phyloP scores from a whole-genome alignment of 2,329 filamentous ascomycete species.

The Dryadomyces quercivorus region DNA sequence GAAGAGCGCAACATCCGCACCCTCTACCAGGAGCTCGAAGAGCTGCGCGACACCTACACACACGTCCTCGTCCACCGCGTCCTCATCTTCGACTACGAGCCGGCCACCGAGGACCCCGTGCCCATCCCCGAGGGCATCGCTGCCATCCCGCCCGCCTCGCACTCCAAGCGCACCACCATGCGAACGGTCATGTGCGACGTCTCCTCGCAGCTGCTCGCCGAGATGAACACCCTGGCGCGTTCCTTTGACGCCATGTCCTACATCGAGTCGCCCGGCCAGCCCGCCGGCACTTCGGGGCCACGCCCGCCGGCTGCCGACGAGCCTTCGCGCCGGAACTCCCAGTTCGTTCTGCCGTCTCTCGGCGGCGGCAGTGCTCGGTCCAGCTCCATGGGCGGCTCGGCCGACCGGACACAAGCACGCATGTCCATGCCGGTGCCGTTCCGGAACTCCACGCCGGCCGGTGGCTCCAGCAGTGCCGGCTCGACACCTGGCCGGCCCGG shows the following conservation, averaged over 20 bases:
- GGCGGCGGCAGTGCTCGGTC: conserved; percentile 28
- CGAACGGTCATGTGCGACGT: conserved; percentile 72
- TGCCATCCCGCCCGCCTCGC: conserved; percentile 54
- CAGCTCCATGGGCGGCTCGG: conserved; percentile 34
- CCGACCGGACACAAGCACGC: conserved; percentile 51
- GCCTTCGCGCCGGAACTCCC: conserved; percentile 38
- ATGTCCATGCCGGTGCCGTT: conserved; percentile 69
- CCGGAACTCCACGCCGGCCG: conserved; percentile 17
- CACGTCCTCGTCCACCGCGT: conserved; percentile 68
- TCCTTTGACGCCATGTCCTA: conserved; percentile 60
- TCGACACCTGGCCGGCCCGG: conserved; percentile 37
- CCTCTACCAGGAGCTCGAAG: conserved; percentile 56
- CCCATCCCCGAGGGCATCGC: conserved; percentile 56
- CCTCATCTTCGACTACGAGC: conserved; percentile 63
- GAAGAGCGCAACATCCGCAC: conserved; percentile 45
- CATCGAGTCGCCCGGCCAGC: conserved; percentile 62
- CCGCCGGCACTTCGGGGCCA: conserved; percentile 15
- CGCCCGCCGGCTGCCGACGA: neutral
- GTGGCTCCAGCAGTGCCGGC: conserved; percentile 28
- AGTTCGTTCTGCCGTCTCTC: conserved; percentile 29
- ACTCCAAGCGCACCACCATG: conserved; percentile 66
- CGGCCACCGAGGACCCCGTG: conserved; percentile 32
- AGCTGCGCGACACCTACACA: conserved; percentile 59
- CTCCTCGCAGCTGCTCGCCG: conserved; percentile 59
- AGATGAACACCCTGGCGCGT: conserved; percentile 63